Evolutionary conservation across 257 asterid genomes (phyloP), one percentile per base, ranked within the genome.

Genomic region (Nicotiana undulata): DNA sequence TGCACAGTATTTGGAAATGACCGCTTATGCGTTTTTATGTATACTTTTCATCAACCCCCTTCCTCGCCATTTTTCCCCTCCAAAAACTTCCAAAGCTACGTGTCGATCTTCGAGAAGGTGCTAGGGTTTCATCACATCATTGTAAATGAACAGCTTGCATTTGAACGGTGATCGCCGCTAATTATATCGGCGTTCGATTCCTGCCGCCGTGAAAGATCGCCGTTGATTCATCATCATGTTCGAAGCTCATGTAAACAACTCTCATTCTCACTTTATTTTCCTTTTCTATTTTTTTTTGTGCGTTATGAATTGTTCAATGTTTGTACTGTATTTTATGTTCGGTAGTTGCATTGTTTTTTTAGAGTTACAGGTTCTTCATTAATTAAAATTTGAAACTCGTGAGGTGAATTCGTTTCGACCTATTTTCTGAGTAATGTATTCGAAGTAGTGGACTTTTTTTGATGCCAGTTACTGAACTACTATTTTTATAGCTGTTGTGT

Each of bases 231-330:
- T 65, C 86, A 83, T 28, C 86, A 89, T 89, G 92, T 89, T 89
- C 81, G 92, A 89, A 82, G 92, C 92, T 64, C 92, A 89, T 81
- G 92, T 89, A 84, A 75, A 79, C 11, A 59, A 64, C 58, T 63
- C n/a, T 83, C 60, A 78, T 52, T 6, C 34, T 55, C 51, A 53
- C 77, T 56, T 52, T 11, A 3, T 18, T 64, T n/a, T 13, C 26
- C 13, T 66, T 26, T 46, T 67, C 49, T 40, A 40, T 46, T 31
- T 29, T 61, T 61, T 67, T 1, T 68, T 20, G 12, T 9, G 12
- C 10, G 49, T 40, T 13, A 15, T 44, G 20, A 12, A 18, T 37
- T 37, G n/a, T 5, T 9, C 4, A 15, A 22, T 37, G 18, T 76
- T 75, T 70, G 6, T 32, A 20, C 24, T 76, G 10, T 58, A 46